A percentile compares a stretch with the other conserved stretches of the same genome.
These are phyloP conservation scores for Purpureocillium lavendulum DNA, from an alignment of 2,329 filamentous ascomycete species.

Conservation along the genomic window DNA sequence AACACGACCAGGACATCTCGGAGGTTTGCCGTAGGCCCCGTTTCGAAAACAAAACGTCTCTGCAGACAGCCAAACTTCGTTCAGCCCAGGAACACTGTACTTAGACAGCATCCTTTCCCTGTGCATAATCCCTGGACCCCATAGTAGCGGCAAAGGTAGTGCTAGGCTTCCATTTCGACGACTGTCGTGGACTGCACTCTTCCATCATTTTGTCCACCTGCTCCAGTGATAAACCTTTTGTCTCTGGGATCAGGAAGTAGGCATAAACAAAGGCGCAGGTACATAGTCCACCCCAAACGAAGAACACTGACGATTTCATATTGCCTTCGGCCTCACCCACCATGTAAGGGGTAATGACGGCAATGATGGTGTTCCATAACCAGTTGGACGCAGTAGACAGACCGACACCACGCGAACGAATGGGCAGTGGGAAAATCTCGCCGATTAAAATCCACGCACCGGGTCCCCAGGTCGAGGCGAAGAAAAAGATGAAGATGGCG, in stretches of 20 bases:
- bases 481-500: conserved; percentile 89
- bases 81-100: too few species aligned
- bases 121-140: conserved; percentile 19
- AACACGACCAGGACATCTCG: too few species aligned
- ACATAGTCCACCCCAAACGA: conserved; percentile 66
- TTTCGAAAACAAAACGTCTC: too few species aligned
- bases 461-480: conserved; percentile 82
- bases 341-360: conserved; percentile 68
- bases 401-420: conserved; percentile 79
- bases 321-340: conserved; percentile 54
- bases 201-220: conserved; percentile 85
- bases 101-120: conserved; percentile 18
- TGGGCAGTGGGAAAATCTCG: conserved; percentile 84
- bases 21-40: too few species aligned
- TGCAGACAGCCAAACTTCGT: too few species aligned
- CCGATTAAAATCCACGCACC: conserved; percentile 76
- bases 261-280: conserved; percentile 50
- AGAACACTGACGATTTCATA: conserved; percentile 63
- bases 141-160: conserved; percentile 54
- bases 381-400: conserved; percentile 86
- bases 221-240: conserved; percentile 69
- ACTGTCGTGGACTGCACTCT: conserved; percentile 71
- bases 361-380: conserved; percentile 74
- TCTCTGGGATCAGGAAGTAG: conserved; percentile 68
- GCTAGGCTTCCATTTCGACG: conserved; percentile 66